phyloP scores from a whole-genome alignment of 495 filamentous ascomycete species.

The Cetradonia linearis region DNA sequence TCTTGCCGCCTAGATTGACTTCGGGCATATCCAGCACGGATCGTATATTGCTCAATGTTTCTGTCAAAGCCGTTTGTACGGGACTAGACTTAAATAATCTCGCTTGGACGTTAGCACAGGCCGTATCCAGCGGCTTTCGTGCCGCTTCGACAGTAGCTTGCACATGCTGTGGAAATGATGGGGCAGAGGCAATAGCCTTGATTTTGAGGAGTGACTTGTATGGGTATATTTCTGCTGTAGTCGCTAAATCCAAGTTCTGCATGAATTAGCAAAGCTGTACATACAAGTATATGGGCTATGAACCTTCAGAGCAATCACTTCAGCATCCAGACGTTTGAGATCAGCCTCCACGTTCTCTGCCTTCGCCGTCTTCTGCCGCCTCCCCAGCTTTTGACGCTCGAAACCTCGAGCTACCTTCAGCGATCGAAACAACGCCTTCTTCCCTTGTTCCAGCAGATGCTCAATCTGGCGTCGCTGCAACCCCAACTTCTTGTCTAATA shows the following conservation, averaged over 20 bases:
- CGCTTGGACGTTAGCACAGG: conserved; percentile 64
- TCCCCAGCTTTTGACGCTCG: conserved; percentile 78
- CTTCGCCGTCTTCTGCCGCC: conserved; percentile 59
- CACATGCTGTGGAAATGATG: conserved; percentile 35
- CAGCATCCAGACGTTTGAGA: conserved; percentile 47
- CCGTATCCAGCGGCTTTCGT: conserved; percentile 38
- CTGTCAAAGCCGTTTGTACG: conserved; percentile 57
- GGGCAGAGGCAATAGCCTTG: conserved; percentile 53
- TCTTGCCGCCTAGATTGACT: conserved; percentile 23
- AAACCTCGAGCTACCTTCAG: conserved; percentile 77
- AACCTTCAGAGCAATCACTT: conserved; percentile 70
- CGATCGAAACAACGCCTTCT: conserved; percentile 51
- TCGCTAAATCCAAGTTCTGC: conserved; percentile 53
- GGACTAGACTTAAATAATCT: conserved; percentile 66
- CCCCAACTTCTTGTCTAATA: neutral
- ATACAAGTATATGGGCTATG: conserved; percentile 7
- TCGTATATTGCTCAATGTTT: conserved; percentile 53
- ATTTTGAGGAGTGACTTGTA: conserved; percentile 64
- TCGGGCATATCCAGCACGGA: conserved; percentile 20
- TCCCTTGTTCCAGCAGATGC: conserved; percentile 47
- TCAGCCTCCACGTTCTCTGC: conserved; percentile 35
- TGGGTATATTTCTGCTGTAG: conserved; percentile 57
- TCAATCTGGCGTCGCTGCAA: conserved; percentile 32
- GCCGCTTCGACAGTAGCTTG: conserved; percentile 28
- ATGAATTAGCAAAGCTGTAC: conserved; percentile 16